Conservation (phyloP, 495 filamentous ascomycete genomes). For the Tuber borchii region DNA sequence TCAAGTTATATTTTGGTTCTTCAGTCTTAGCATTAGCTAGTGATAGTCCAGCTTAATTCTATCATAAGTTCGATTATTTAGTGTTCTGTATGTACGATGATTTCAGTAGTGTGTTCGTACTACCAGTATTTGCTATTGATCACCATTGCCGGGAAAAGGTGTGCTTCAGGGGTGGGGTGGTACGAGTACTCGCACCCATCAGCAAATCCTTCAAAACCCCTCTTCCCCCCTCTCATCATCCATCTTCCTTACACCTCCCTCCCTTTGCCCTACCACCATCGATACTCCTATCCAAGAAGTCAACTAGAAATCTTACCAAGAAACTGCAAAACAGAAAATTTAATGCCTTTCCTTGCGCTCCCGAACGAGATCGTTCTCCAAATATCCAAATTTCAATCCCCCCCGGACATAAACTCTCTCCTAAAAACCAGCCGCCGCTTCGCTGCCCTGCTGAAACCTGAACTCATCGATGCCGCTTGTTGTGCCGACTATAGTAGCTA, state of each 20-base stretch:
- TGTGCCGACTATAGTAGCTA: not conserved
- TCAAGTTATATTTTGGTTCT: not conserved
- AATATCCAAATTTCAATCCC: constrained; percentile 5
- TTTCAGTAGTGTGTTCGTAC: too few species aligned
- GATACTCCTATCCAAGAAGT: not conserved
- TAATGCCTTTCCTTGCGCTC: not conserved
- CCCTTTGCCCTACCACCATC: too few species aligned
- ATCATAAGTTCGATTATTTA: not conserved
- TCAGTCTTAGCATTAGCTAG: not conserved
- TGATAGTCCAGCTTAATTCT: not conserved
- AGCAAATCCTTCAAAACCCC: not conserved
- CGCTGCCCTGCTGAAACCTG: constrained; percentile 10
- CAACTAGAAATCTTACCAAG: not conserved
- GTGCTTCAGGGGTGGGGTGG: too few species aligned
- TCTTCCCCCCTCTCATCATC: not conserved
- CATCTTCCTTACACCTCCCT: not conserved
- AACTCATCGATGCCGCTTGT: constrained; percentile 7
- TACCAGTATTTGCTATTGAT: too few species aligned
- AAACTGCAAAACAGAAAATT: not conserved
- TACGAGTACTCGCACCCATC: too few species aligned
- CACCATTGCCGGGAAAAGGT: too few species aligned
- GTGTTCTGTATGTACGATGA: not conserved
- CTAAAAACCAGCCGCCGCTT: constrained; percentile 16
- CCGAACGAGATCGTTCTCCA: constrained; percentile 4
- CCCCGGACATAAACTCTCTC: constrained; percentile 8